These are phyloP conservation scores for Thielaviopsis populi DNA, from an alignment of 2,329 filamentous ascomycete species.

Conservation along the genomic window DNA sequence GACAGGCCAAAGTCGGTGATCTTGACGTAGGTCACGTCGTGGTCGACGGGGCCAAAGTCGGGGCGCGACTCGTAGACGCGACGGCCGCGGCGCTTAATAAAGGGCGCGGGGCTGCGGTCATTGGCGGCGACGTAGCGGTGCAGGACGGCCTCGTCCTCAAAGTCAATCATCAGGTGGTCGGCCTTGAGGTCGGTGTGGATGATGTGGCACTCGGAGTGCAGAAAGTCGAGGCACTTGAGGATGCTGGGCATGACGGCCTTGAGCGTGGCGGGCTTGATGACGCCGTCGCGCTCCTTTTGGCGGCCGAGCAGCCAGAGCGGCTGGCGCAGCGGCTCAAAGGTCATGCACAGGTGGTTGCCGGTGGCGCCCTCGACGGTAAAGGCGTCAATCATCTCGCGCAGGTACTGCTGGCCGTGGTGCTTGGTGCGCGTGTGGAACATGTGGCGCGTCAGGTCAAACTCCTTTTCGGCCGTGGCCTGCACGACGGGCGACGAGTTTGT, in stretches of 20 bases:
- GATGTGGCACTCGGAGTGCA: constrained; percentile 30
- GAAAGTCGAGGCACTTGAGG: constrained; percentile 28
- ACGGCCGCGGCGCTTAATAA: constrained; percentile 19
- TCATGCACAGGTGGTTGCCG: constrained; percentile 25
- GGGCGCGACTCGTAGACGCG: constrained; percentile 18
- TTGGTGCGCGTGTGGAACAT: constrained; percentile 17
- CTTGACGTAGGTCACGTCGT: constrained; percentile 15
- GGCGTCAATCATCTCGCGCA: constrained; percentile 23
- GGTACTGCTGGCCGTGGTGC: constrained; percentile 22
- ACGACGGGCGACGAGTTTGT: constrained; percentile 21
- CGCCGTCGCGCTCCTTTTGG: constrained; percentile 25
- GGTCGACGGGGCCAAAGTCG: constrained; percentile 20
- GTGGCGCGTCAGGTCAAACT: constrained; percentile 20
- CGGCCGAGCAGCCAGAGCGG: constrained; percentile 27
- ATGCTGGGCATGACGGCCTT: constrained; percentile 24
- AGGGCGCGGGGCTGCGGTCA: constrained; percentile 20
- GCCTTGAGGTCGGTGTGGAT: constrained; percentile 33
- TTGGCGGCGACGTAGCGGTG: constrained; percentile 20
- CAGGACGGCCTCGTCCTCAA: constrained; percentile 19
- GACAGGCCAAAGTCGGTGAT: constrained; percentile 23
- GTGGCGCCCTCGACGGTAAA: constrained; percentile 22
- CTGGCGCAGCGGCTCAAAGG: constrained; percentile 28
- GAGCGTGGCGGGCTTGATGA: constrained; percentile 26
- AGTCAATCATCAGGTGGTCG: constrained; percentile 21
- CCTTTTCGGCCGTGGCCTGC: constrained; percentile 20